Percentiles rank a stretch among this genome's conserved stretches.
Evolutionary conservation across 2,329 filamentous ascomycete species (phyloP).

Genomic region (Ophiobolus disseminans): DNA sequence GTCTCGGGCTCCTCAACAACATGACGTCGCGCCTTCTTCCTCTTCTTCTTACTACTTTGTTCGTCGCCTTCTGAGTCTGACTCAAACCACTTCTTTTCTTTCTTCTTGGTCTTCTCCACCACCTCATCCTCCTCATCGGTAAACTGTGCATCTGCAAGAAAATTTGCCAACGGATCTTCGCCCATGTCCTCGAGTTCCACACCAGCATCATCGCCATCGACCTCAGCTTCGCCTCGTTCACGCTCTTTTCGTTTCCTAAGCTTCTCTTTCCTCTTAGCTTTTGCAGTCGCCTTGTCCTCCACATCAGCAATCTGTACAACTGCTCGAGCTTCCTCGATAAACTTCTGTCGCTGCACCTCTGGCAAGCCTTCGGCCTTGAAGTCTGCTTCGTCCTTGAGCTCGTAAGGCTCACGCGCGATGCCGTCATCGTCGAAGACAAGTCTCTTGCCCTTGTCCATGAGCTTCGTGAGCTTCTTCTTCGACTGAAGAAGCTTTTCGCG

Average conservation of each 20-base stretch:
- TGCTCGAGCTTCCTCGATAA: slow-evolving; percentile 76
- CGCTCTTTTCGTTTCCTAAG: slow-evolving; percentile 74
- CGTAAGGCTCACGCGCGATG: slow-evolving; percentile 82
- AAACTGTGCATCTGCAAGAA: slow-evolving; percentile 51
- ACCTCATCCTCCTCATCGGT: slow-evolving; percentile 50
- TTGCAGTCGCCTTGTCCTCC: slow-evolving; percentile 80
- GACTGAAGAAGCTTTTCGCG: slow-evolving; percentile 93
- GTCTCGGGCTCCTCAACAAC: slow-evolving; percentile 75
- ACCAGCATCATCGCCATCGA: slow-evolving; percentile 31
- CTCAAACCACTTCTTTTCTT: slow-evolving; percentile 81
- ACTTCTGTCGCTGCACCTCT: slow-evolving; percentile 76
- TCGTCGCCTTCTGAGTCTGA: slow-evolving; percentile 65
- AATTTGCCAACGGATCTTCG: slow-evolving; percentile 53
- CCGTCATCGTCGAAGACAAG: slow-evolving; percentile 93
- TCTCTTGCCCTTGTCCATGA: slow-evolving; percentile 85
- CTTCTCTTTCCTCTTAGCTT: slow-evolving; percentile 80
- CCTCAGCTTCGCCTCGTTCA: slow-evolving; percentile 59
- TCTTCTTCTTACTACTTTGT: slow-evolving; percentile 40
- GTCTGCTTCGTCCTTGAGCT: slow-evolving; percentile 82
- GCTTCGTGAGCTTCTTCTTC: slow-evolving; percentile 92
- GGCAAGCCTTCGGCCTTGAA: slow-evolving; percentile 79
- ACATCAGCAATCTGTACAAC: slow-evolving; percentile 78
- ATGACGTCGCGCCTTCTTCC: slow-evolving; percentile 65
- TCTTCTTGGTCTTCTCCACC: slow-evolving; percentile 63
- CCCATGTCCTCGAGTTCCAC: slow-evolving; percentile 40